Evolutionary conservation across 1,284 basidiomycete genomes (phyloP), one percentile per base, ranked within the genome.

Genomic region (Porodaedalea pini): DNA sequence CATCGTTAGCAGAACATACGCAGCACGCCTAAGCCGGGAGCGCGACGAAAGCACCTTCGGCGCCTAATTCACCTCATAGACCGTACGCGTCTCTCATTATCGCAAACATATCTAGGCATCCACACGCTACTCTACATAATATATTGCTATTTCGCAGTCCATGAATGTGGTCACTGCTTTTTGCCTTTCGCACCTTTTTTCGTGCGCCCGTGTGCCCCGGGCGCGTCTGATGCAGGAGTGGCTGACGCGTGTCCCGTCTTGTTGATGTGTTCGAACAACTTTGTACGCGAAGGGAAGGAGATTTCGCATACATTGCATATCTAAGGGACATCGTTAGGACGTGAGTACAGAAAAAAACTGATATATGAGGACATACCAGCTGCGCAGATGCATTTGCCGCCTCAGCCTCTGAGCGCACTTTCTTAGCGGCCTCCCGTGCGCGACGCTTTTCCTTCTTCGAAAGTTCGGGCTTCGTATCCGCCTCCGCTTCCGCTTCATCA

Each of bases 401-500:
- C 7, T 59, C 61, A 31, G 72, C 71, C 23, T 67, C 71, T 39
- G 72, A 75, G 61, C 81, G 71, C 1, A 69, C 81, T 57, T 83
- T 85, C 73, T 92, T 94, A 63, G 83, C 87, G 4, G 84, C 86
- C 69, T 95, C 90, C 51, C 83, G 78, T 4, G 87, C 84, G 54
- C 86, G 80, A 47, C 94, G 76, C 69, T 88, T 93, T 31, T 95
- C 92, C 53, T 81, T 82, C 71, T 96, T 97, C 2, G 90, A 87
- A 37, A 82, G 68, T 64, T 79, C 77, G 31, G 63, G 68, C 32
- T 68, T 67, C 13, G 58, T 61, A 25, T 55, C 61, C 25, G 56
- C 44, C 32, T 52, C 36, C 32, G 19, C 25, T 5, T 50, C 54
- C 17, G 31, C 51, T 8, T 37, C 29, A 13, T 34, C 23, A 43